These are phyloP conservation scores for Isabelozyma heimii DNA, from an alignment of 805 yeast genomes.

Conservation along the genomic window DNA sequence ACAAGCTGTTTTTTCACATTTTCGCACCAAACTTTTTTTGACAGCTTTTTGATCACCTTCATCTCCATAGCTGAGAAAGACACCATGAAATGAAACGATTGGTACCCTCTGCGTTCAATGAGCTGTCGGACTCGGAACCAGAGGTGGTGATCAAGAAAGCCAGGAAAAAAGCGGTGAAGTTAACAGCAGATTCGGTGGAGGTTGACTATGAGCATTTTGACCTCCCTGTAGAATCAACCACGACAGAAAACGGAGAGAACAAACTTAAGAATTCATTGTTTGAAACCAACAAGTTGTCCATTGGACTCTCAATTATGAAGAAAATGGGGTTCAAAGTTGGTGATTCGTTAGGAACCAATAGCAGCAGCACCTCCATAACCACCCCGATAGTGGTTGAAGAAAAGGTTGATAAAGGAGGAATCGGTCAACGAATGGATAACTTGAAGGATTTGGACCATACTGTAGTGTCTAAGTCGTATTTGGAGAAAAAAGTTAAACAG, in stretches of 20 bases:
- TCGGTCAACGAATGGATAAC: slow-evolving; percentile 12
- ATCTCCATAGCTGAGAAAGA: background rate
- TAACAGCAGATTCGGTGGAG: background rate
- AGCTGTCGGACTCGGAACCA: background rate
- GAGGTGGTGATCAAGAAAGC: background rate
- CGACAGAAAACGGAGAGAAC: background rate
- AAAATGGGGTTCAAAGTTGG: slow-evolving; percentile 59
- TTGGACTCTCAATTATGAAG: slow-evolving; percentile 52
- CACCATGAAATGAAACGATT: background rate
- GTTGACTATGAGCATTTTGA: slow-evolving; percentile 5
- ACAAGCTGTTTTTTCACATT: no score
- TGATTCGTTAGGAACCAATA: slow-evolving; percentile 37
- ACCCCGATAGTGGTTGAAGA: slow-evolving; percentile 29
- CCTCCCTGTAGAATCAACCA: background rate
- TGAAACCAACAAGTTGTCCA: slow-evolving; percentile 20
- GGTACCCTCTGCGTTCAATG: background rate
- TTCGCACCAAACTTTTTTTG: background rate
- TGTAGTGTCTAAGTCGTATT: background rate
- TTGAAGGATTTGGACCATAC: slow-evolving; percentile 2
- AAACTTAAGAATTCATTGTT: slow-evolving; percentile 7
- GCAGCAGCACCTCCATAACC: slow-evolving; percentile 12
- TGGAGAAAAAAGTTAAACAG: background rate
- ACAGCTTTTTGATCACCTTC: background rate
- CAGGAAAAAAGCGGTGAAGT: background rate
- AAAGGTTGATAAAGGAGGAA: slow-evolving; percentile 15